Evolutionary conservation across 176 grass and related monocot species (phyloP), one percentile per base, ranked within the genome.

Genomic region (Rhynchospora breviuscula): DNA sequence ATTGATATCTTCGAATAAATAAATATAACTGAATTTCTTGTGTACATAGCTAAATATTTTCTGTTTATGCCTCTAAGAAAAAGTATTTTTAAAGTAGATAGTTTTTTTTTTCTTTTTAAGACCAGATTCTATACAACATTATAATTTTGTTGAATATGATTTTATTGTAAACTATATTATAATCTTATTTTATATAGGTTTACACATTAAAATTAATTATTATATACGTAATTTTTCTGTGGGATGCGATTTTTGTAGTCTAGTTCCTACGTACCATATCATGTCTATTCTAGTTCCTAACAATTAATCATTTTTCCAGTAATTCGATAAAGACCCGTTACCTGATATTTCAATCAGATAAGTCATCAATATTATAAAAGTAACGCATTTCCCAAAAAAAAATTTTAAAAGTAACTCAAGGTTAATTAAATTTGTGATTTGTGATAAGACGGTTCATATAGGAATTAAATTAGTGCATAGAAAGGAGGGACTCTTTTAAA

Each of bases 391-490:
- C 35, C 1, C 1, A 40, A 40, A 40, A 40, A 40, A 40, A 40
- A 29, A 29, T 29, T 29, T 1, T 5, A 58, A 7, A 51, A 74
- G 45, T 25, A 13, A 23, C 4, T 1, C 45, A 74, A 25, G 19
- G 12, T 29, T 15, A 40, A 40, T 40, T 47, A 58, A 77, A 82
- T 35, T 17, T 40, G 26, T 26, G 62, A 82, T 35, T 17, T 40
- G 26, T 48, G 62, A 64, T 67, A 82, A 49, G 79, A 82, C 19
- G 25, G 63, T 63, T 67, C 63, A 17, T 43, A 67, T 65, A 82
- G 22, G 79, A 51, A 40, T 40, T 40, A 66, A 82, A 29, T 29
- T 29, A 26, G 22, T 82, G 35, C n/a, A 81, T 65, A 63, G 63
- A 46, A 63, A 61, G 33, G 59, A 79, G 49, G 52, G 13, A 43